Base-by-base conservation (phyloP, 164 flowering plant species). In the Chimonanthus salicifolius region DNA sequence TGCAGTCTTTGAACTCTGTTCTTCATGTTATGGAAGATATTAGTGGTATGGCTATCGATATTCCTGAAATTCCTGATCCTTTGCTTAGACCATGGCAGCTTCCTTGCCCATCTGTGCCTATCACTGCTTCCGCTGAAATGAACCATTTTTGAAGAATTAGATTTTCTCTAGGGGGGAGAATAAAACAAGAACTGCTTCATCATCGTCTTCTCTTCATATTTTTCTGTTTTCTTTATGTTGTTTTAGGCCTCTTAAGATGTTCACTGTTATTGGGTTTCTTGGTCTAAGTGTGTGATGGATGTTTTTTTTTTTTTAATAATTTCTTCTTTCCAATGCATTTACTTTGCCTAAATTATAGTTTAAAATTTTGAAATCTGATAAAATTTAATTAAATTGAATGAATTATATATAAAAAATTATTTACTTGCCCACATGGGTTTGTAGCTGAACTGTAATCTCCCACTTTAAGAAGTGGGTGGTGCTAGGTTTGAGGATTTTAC, bases 51-150 rank as follows among this genome's bases (percentile, higher is more conserved):
- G 33, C 79, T 7, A 70, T 80, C 80, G 83, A 83, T 50, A 76
- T 80, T 7, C 81, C 83, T 5, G 80, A 80, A 51, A 80, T 80
- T 51, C 81, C 81, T 1, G 87, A 87, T 65, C 82, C 84, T 43
- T 49, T 82, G 76, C 65, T 84, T 58, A 76, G 80, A 47, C 89
- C 88, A 50, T 88, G 88, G 92, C 82, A 78, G 77, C 77, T 78
- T 15, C 77, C 82, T 10, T 80, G 68, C 62, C 78, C 82, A 15
- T 81, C 84, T 3, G 76, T 80, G 70, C 83, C 86, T 5, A 74
- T 87, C 43, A 78, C 74, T 76, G 84, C 85, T 47, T 84, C 87
- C 67, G 78, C 88, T 7, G 80, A 82, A 71, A 75, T 85, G 87
- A 54, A 54, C 16, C 84, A 83, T 33, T 79, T 77, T 75, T 80